phyloP scores from a whole-genome alignment of 2,329 filamentous ascomycete species.

The Fusarium heterosporum region DNA sequence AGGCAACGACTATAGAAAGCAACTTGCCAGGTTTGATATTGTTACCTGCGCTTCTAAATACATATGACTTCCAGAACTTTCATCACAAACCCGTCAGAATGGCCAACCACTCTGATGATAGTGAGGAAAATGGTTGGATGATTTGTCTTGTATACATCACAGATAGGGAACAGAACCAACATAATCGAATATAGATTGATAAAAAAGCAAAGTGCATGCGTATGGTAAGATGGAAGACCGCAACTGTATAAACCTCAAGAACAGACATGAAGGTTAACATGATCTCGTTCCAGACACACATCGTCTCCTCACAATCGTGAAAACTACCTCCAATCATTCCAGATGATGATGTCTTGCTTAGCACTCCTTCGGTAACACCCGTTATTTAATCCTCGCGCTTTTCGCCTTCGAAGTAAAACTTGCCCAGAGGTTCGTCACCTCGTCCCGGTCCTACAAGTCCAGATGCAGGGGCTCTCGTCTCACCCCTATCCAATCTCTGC shows the following conservation, averaged over 20 bases:
- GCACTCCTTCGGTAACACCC: neutral
- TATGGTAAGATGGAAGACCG: slow-evolving; percentile 14
- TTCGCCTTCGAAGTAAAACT: slow-evolving; percentile 69
- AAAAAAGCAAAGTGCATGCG: slow-evolving; percentile 9
- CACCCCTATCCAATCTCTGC: slow-evolving; percentile 65
- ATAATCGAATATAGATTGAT: neutral
- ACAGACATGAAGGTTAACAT: neutral
- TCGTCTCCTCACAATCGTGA: neutral
- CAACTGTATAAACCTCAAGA: neutral
- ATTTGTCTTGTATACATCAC: too few relatives aligned
- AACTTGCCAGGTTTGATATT: neutral
- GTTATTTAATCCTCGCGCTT: slow-evolving; percentile 34
- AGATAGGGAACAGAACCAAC: neutral
- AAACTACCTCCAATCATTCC: neutral
- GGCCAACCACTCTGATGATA: too few relatives aligned
- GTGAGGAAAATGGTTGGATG: too few relatives aligned
- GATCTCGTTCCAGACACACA: neutral
- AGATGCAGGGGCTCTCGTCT: slow-evolving; percentile 54
- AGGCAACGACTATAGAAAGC: slow-evolving; percentile 16
- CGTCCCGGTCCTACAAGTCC: slow-evolving; percentile 59
- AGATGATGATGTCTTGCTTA: neutral
- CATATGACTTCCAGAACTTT: neutral
- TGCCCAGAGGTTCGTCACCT: slow-evolving; percentile 62
- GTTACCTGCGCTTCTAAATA: neutral
- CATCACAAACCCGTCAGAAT: neutral